Base-by-base conservation (phyloP, 2,329 filamentous ascomycete species). In the Magnaporthiopsis incrustans region DNA sequence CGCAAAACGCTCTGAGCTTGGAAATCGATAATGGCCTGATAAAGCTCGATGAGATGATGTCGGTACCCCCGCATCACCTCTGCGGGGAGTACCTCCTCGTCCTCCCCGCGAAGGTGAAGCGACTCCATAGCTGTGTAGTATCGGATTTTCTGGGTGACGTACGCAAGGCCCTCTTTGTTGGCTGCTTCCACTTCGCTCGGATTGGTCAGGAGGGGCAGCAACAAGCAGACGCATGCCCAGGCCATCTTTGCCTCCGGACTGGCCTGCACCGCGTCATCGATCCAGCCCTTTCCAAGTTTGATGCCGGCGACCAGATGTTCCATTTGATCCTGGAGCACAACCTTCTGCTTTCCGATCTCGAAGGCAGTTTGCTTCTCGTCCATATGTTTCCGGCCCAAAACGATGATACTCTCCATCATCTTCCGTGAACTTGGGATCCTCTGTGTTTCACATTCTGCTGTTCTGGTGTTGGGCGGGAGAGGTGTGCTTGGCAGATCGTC, bases 21-120 rank as follows among this genome's bases (percentile, higher is more conserved):
- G 61, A 63, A 65, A 27, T 65, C 64, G 32, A 65, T 63, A 15
- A 65, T 63, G 11, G 50, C 35, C 58, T 63, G 59, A 53, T 65
- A 65, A 8, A 65, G 61, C 14, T 65, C 58, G 32, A 61, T n/a
- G 12, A 65, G 26, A 5, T 33, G 61, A 11, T 26, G 26, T 30
- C 38, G 32, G 53, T 59, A 32, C 27, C 25, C 38, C 8, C 10
- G 25, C 50, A 60, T 44, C 18, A 57, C 57, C 7, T 2, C 26
- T 22, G 63, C 15, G n/a, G 35, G n/a, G 26, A 62, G n/a, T 22
- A 32, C 60, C 1, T 60, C 22, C 0, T 62, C 18, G 26, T 53
- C 44, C 26, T 62, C 25, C 38, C 60, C 60, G 10, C 26, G 58
- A 18, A 65, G 27, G 10, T 59, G 38, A n/a, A 65, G 63, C n/a